phyloP scores from a whole-genome alignment of 495 filamentous ascomycete genomes.

The Sabuloglossum arenarium region DNA sequence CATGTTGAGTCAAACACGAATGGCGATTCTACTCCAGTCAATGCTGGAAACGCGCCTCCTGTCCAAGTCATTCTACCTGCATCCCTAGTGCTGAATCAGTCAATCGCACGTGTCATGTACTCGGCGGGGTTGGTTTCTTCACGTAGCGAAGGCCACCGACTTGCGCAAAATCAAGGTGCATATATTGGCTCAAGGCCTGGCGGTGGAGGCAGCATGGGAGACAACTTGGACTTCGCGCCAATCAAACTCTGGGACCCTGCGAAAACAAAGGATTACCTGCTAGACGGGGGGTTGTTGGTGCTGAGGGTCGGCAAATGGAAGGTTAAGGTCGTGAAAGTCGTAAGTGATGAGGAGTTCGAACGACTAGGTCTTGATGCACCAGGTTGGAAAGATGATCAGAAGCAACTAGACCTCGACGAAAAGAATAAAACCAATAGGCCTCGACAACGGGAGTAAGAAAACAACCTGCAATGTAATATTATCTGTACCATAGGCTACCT shows the following conservation, averaged over 20 bases:
- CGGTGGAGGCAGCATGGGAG: slow-evolving; percentile 28
- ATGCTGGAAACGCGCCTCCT: slow-evolving; percentile 8
- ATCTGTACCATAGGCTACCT: not conserved
- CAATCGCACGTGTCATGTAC: slow-evolving; percentile 41
- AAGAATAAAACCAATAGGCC: too few relatives aligned
- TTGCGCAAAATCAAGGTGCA: slow-evolving; percentile 34
- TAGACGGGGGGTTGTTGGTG: slow-evolving; percentile 41
- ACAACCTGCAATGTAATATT: not conserved
- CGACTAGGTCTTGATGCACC: slow-evolving; percentile 7
- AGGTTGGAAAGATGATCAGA: slow-evolving; percentile 1
- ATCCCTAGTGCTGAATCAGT: slow-evolving; percentile 37
- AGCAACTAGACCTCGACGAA: not conserved
- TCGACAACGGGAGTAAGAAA: too few relatives aligned
- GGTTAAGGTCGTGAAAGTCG: slow-evolving; percentile 46
- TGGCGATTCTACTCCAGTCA: not conserved
- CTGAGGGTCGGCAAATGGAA: slow-evolving; percentile 67
- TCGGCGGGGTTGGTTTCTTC: slow-evolving; percentile 47
- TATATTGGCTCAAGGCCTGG: slow-evolving; percentile 44
- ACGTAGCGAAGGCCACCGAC: slow-evolving; percentile 40
- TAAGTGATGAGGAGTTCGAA: slow-evolving; percentile 45
- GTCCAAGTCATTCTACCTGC: slow-evolving; percentile 40
- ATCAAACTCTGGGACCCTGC: slow-evolving; percentile 33
- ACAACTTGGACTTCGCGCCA: slow-evolving; percentile 39
- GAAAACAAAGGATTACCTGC: slow-evolving; percentile 38
- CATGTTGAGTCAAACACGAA: not conserved